Conservation (phyloP, 2,329 filamentous ascomycete genomes). For the Amauroascus niger region DNA sequence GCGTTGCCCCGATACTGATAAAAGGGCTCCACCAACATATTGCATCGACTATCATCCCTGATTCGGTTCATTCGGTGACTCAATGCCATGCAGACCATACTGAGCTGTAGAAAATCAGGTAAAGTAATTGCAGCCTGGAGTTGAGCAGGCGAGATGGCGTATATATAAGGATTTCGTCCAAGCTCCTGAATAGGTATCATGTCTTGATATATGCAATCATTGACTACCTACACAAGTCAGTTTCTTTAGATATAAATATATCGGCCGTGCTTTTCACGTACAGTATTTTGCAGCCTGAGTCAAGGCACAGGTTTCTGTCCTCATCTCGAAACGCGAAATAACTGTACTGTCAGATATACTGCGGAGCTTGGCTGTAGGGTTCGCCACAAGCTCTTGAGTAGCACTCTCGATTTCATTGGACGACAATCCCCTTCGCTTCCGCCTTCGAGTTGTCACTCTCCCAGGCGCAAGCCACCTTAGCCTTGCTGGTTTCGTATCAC, state of each 20-base stretch:
- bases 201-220: constrained; percentile 27
- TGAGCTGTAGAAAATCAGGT: constrained; percentile 25
- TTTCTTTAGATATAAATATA: constrained; percentile 1
- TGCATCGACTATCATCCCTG: constrained; percentile 10
- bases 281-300: constrained; percentile 26
- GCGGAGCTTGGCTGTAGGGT: neutral
- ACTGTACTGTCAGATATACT: neutral
- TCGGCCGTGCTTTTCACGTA: constrained; percentile 18
- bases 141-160: constrained; percentile 20
- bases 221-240: constrained; percentile 20
- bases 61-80: constrained; percentile 29
- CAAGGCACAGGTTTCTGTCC: constrained; percentile 18
- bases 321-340: constrained; percentile 12
- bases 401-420: neutral
- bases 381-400: neutral
- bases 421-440: constrained; percentile 8
- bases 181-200: constrained; percentile 20
- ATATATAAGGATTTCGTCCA: constrained; percentile 23
- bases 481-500: constrained; percentile 28
- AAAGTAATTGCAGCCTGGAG: constrained; percentile 16
- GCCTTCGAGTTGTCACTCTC: constrained; percentile 26
- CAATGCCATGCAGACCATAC: constrained; percentile 28
- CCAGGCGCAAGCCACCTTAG: constrained; percentile 35
- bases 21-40: constrained; percentile 22
- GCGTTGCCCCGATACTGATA: constrained; percentile 26